Base-by-base conservation (phyloP, 2,329 filamentous ascomycete genomes). In the Botryotinia narcissicola region DNA sequence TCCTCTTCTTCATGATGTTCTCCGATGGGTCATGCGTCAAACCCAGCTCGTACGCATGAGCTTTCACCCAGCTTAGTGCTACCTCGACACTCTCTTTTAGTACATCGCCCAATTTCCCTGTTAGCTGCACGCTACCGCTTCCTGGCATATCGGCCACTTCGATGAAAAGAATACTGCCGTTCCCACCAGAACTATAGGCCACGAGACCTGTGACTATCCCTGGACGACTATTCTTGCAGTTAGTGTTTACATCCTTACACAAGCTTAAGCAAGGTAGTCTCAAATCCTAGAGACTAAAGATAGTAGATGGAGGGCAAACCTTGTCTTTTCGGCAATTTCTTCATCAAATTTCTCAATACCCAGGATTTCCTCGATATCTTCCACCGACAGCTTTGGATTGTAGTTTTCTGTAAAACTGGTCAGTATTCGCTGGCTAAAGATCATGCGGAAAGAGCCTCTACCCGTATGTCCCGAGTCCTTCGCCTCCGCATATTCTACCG, bases 121-220 rank as follows among this genome's bases (percentile, higher is more conserved):
- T 99, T 40, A 99, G 90, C 83, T 98, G 96, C 51, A 99, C 94
- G 71, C 92, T 91, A 48, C 96, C 96, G 73, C 89, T 91, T 61
- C 96, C 96, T 0, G 96, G 96, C 94, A 98, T 98, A 81, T 97
- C 95, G 18, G 95, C 94, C 62, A 98, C 94, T 83, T 99, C 96
- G 79, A 99, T 99, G 86, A 99, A 99, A 73, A 99, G 87, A 79
- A 99, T 99, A 80, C 93, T 95, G 75, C 96, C 96, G 82, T 98
- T 95, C 66, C 94, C 94, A 68, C 96, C 95, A 6, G 92, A 92
- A 80, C 92, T 94, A 84, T 98, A 99, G 14, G 96, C 96, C 25
- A 99, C 96, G 46, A 99, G 90, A 22, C 96, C 96, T 0, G 96
- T 99, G 54, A 99, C 95, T 73, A 99, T 93, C 73, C 96, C 96